These are phyloP conservation scores for Cyphellophora europaea DNA, from an alignment of 2,329 filamentous ascomycete species.

Conservation along the genomic window DNA sequence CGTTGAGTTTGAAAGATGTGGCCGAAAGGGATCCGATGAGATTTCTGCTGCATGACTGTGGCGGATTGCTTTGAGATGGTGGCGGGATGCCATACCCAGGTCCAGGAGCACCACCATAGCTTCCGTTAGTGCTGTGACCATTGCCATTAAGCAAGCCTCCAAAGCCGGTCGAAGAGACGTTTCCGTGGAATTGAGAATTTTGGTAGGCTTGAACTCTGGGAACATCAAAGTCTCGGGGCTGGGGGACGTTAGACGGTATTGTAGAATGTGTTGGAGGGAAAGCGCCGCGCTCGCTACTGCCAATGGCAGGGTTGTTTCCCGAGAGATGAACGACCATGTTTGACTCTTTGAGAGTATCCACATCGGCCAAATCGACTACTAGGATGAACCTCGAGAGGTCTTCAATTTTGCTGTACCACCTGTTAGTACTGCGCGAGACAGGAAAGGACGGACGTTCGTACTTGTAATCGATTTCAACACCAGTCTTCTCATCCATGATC, in stretches of 20 bases:
- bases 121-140: neutral
- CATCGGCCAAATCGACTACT: constrained; percentile 60
- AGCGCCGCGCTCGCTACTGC: constrained; percentile 4
- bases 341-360: constrained; percentile 51
- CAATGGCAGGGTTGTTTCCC: constrained; percentile 11
- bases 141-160: neutral
- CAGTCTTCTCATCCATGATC: constrained; percentile 52
- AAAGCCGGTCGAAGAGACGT: neutral
- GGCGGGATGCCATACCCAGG: constrained; percentile 38
- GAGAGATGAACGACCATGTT: constrained; percentile 58
- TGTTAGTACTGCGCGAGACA: constrained; percentile 8
- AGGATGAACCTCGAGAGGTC: constrained; percentile 60
- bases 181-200: neutral
- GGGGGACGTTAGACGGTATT: constrained; percentile 1
- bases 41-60: constrained; percentile 67
- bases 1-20: constrained; percentile 75
- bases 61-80: constrained; percentile 28
- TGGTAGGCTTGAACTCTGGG: neutral
- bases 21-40: constrained; percentile 86
- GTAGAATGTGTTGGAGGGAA: constrained; percentile 6
- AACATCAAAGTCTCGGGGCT: neutral
- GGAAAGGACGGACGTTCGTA: constrained; percentile 35
- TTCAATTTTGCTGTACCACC: constrained; percentile 45
- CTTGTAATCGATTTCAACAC: constrained; percentile 77
- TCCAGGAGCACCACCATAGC: neutral